Percentiles rank a stretch among this genome's conserved stretches.
These are phyloP conservation scores for Hypomontagnella monticulosa DNA, from an alignment of 495 filamentous ascomycete species.

Conservation along the genomic window DNA sequence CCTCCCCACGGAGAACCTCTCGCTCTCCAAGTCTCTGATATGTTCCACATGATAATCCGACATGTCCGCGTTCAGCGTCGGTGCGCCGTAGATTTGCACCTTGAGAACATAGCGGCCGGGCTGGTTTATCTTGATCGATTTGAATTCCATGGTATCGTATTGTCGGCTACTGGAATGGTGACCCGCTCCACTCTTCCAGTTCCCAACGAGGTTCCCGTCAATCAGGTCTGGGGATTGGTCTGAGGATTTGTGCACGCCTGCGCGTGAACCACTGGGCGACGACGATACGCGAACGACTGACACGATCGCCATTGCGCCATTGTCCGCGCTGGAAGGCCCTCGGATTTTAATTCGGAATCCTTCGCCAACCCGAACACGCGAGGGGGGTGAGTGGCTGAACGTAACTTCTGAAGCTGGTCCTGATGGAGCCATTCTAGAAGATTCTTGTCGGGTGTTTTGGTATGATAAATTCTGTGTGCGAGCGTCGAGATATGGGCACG, in stretches of 20 bases:
- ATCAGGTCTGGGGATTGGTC: constrained; percentile 4
- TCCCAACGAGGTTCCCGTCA: constrained; percentile 19
- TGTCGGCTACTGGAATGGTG: constrained; percentile 4
- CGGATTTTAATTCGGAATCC: constrained; percentile 20
- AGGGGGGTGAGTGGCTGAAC: constrained; percentile 21
- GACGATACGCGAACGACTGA: constrained; percentile 9
- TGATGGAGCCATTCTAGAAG: constrained; percentile 4
- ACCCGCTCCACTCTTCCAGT: constrained; percentile 11
- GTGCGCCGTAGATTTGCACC: constrained; percentile 26
- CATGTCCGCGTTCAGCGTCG: constrained; percentile 4
- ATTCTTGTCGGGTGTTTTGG: not conserved
- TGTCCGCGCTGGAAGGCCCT: constrained; percentile 17
- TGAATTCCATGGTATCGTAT: constrained; percentile 27
- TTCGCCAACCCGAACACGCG: constrained; percentile 5
- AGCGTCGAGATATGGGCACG: not conserved
- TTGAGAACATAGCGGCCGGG: constrained; percentile 15
- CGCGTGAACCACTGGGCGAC: not conserved
- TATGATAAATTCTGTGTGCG: not conserved
- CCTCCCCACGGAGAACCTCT: constrained; percentile 19
- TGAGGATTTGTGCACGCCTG: constrained; percentile 4
- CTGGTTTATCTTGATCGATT: constrained; percentile 6
- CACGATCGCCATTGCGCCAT: constrained; percentile 22
- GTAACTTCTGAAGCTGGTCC: constrained; percentile 6
- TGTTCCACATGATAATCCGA: constrained; percentile 20
- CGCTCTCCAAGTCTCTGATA: constrained; percentile 17